phyloP scores from a whole-genome alignment of 495 filamentous ascomycete species.

The Antarctomyces pellizariae region DNA sequence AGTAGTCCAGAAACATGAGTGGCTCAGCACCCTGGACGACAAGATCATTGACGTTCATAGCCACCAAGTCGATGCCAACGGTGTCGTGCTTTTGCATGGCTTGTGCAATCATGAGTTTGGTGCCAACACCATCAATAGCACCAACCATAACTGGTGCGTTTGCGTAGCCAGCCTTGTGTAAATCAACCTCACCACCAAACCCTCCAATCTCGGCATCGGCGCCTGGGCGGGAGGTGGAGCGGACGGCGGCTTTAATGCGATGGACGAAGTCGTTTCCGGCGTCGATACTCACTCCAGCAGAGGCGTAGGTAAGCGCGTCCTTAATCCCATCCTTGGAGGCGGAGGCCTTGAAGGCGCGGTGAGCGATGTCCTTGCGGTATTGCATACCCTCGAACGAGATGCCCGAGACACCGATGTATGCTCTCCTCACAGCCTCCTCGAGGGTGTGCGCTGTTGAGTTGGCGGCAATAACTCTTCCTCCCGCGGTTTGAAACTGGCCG shows the following conservation, averaged over 20 bases:
- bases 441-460: constrained; percentile 55
- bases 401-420: constrained; percentile 53
- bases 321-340: constrained; percentile 15
- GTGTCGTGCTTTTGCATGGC: constrained; percentile 71
- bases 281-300: constrained; percentile 78
- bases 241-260: constrained; percentile 64
- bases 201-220: constrained; percentile 83
- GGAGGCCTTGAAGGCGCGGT: constrained; percentile 28
- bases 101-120: constrained; percentile 88
- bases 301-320: constrained; percentile 67
- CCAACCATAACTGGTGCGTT: constrained; percentile 58
- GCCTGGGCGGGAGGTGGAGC: constrained; percentile 57
- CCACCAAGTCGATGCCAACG: constrained; percentile 86
- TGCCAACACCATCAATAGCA: constrained; percentile 89
- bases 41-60: constrained; percentile 97
- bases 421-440: constrained; percentile 58
- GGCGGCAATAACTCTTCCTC: constrained; percentile 79
- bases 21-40: constrained; percentile 88
- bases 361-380: constrained; percentile 80
- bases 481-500: constrained; percentile 44
- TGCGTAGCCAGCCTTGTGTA: constrained; percentile 51
- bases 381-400: constrained; percentile 83
- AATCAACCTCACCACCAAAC: constrained; percentile 77
- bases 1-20: constrained; percentile 90
- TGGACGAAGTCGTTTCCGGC: constrained; percentile 78